These are phyloP conservation scores for Leptodontidium sp. DNA, from an alignment of 2,329 filamentous ascomycete genomes.

Conservation along the genomic window DNA sequence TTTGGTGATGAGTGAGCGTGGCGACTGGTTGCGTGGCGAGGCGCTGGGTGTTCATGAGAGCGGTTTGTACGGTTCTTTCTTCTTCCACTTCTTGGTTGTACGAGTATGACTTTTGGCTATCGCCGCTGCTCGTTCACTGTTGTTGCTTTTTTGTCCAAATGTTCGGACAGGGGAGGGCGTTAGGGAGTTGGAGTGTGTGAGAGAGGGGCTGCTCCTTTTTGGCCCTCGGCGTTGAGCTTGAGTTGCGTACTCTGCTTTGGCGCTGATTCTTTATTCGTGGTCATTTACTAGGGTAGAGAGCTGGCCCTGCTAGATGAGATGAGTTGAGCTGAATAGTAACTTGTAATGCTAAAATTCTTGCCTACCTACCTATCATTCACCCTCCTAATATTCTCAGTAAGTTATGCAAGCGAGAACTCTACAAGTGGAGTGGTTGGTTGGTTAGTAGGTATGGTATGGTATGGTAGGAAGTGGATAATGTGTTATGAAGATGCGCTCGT, in stretches of 20 bases:
- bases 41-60: slow-evolving; percentile 1
- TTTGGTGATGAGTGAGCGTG: slow-evolving; percentile 1
- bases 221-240: background rate
- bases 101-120: slow-evolving; percentile 1
- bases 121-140: too few relatives aligned
- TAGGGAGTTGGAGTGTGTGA: slow-evolving; percentile 15
- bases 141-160: background rate
- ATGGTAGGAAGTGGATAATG: background rate
- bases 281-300: slow-evolving; percentile 3
- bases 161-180: background rate
- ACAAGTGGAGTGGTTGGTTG: too few relatives aligned
- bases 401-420: too few relatives aligned
- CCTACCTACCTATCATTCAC: background rate
- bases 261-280: background rate
- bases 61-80: background rate
- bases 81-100: slow-evolving; percentile 7
- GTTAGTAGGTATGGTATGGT: too few relatives aligned
- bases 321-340: slow-evolving; percentile 6
- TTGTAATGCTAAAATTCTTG: background rate
- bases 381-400: too few relatives aligned
- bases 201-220: background rate
- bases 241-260: background rate
- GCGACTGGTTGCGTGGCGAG: slow-evolving; percentile 11
- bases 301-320: background rate
- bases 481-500: background rate